Evolutionary conservation across 1,284 basidiomycete genomes (phyloP), one percentile per base, ranked within the genome.

Genomic region (Crucibulum parvulum): DNA sequence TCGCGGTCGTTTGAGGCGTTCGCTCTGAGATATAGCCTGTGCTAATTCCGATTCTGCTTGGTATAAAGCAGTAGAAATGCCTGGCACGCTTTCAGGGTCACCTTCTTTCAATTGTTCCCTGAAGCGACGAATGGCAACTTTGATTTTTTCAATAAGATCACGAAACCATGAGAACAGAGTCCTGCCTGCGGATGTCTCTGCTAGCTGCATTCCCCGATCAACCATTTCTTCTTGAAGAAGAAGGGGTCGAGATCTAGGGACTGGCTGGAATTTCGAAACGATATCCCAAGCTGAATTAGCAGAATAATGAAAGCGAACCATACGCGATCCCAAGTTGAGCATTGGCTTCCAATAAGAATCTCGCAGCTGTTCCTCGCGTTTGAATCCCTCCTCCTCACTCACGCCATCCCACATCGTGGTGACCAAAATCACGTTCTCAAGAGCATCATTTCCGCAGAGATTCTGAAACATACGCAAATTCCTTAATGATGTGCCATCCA

Each of bases 371-470:
- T 43, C 47, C 47, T 66, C 63, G 16, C 62, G 64, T 2, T 37
- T 38, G 7, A 39, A 7, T 3, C 62, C 58, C 1, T 37, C 50
- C 11, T 55, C 46, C 15, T 51, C 46, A 18, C 54, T 38, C 7
- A 58, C 43, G 6, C 51, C 37, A 10, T 58, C 51, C 68, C 68
- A 69, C 58, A 64, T 68, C 5, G 65, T 68, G 4, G 65, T 68
- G 3, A 52, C 51, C 1, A 69, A 51, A 10, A 63, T 52, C 16
- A 69, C 64, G 3, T 60, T 61, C 6, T 39, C 24, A 2, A 66
- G 39, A 24, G 59, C 58, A 31, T 46, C 51, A 8, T 65, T 48
- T 4, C 68, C 68, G 38, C 68, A 68, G 11, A 68, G 45, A 2
- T 62, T 57, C 36, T 57, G 53, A 37, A 69, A 66, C 38, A 64